Evolutionary conservation across 441 rosid genomes (phyloP).

Genomic region (Erodium trifolium): DNA sequence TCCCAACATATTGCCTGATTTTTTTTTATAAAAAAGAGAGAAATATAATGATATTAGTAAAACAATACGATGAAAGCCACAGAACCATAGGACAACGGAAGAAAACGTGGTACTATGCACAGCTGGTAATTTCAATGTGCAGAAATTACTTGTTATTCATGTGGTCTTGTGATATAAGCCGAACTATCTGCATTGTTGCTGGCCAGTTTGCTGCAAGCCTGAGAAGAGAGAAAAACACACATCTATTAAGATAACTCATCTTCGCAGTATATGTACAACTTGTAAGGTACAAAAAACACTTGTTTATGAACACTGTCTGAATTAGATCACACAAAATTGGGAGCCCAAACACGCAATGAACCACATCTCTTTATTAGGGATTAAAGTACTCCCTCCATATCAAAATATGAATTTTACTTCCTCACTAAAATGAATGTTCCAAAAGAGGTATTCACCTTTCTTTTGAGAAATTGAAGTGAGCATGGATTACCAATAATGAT

Average conservation of each 20-base stretch:
- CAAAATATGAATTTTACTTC: not conserved
- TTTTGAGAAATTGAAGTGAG: not conserved
- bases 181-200: conserved; percentile 86
- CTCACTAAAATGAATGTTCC: not conserved
- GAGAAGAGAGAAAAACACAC: conserved; percentile 21
- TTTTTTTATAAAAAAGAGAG: not conserved
- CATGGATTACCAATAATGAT: not conserved
- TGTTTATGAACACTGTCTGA: not conserved
- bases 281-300: not conserved
- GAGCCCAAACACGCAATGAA: not conserved
- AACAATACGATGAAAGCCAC: not conserved
- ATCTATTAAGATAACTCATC: conserved; percentile 17
- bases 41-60: conserved; percentile 9
- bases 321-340: not conserved
- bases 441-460: too few species aligned
- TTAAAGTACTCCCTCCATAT: not conserved
- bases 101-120: conserved; percentile 12
- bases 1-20: conserved; percentile 85
- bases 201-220: conserved; percentile 99
- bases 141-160: conserved; percentile 87
- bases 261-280: not conserved
- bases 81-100: conserved; percentile 8
- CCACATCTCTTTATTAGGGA: not conserved
- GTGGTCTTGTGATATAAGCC: conserved; percentile 93
- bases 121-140: conserved; percentile 14